phyloP scores from a whole-genome alignment of 2,329 filamentous ascomycete species.

The Stemphylium beticola region DNA sequence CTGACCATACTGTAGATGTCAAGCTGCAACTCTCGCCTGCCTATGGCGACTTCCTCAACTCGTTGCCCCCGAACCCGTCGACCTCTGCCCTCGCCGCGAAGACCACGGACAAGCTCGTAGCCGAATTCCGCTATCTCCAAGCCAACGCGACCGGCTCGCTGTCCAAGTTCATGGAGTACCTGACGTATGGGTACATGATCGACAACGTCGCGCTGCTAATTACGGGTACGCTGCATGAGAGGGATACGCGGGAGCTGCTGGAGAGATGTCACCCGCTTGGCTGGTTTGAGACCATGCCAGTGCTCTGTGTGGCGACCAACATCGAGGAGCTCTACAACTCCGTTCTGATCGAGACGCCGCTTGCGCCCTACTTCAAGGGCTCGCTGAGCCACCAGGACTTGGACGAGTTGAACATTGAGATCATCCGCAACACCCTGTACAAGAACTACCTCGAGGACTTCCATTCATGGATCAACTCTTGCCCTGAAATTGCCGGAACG shows the following conservation, averaged over 20 bases:
- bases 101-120: conserved; percentile 96
- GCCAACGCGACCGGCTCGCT: conserved; percentile 91
- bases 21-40: conserved; percentile 96
- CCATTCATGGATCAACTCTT: conserved; percentile 88
- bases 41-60: conserved; percentile 95
- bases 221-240: conserved; percentile 95
- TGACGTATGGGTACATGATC: conserved; percentile 99
- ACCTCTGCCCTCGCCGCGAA: conserved; percentile 93
- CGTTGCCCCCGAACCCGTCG: conserved; percentile 93
- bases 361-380: conserved; percentile 97
- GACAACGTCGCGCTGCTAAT: conserved; percentile 98
- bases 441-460: conserved; percentile 99
- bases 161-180: conserved; percentile 94
- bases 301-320: conserved; percentile 96
- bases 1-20: conserved; percentile 74
- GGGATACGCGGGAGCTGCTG: conserved; percentile 92
- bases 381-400: conserved; percentile 95
- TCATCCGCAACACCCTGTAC: conserved; percentile 96
- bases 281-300: conserved; percentile 99
- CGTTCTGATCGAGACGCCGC: conserved; percentile 92
- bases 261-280: conserved; percentile 96
- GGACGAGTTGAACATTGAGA: conserved; percentile 99
- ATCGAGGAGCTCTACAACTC: conserved; percentile 99
- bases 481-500: conserved; percentile 84
- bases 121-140: conserved; percentile 95